phyloP scores from a whole-genome alignment of 2,329 filamentous ascomycete species.

The Colletotrichum sublineola region DNA sequence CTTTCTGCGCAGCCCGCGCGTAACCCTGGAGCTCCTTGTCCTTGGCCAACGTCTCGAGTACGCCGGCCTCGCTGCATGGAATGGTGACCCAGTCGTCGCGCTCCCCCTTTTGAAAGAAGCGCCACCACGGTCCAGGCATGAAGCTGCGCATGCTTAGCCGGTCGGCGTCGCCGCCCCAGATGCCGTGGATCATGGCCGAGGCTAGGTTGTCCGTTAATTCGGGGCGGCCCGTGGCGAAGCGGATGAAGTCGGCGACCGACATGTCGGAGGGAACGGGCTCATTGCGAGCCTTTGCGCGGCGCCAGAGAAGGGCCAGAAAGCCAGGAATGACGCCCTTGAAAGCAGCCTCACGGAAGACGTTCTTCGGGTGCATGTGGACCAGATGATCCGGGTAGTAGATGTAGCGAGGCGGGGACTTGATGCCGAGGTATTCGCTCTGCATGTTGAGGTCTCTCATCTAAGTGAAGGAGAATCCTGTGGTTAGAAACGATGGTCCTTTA shows the following conservation, averaged over 20 bases:
- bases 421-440: slow-evolving; percentile 19
- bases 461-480: not conserved
- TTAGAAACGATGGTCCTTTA: slow-evolving; percentile 28
- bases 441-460: slow-evolving; percentile 35
- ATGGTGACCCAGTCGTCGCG: slow-evolving; percentile 44
- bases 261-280: slow-evolving; percentile 67
- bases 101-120: slow-evolving; percentile 44
- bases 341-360: slow-evolving; percentile 48
- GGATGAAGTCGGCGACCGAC: slow-evolving; percentile 77
- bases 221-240: slow-evolving; percentile 64
- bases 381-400: slow-evolving; percentile 88
- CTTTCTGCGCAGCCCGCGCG: slow-evolving; percentile 31
- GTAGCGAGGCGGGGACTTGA: slow-evolving; percentile 66
- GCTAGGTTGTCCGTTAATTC: slow-evolving; percentile 77
- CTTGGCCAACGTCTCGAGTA: slow-evolving; percentile 48
- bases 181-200: slow-evolving; percentile 85
- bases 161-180: slow-evolving; percentile 91
- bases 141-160: slow-evolving; percentile 80
- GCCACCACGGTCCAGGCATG: slow-evolving; percentile 62
- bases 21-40: slow-evolving; percentile 43
- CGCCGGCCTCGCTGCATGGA: slow-evolving; percentile 47
- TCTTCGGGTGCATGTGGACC: slow-evolving; percentile 22
- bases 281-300: slow-evolving; percentile 45
- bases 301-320: slow-evolving; percentile 52
- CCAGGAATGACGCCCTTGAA: slow-evolving; percentile 50